Evolutionary conservation across 164 flowering plant genomes (phyloP), one percentile per base, ranked within the genome.

Genomic region (Berberis thunbergii): DNA sequence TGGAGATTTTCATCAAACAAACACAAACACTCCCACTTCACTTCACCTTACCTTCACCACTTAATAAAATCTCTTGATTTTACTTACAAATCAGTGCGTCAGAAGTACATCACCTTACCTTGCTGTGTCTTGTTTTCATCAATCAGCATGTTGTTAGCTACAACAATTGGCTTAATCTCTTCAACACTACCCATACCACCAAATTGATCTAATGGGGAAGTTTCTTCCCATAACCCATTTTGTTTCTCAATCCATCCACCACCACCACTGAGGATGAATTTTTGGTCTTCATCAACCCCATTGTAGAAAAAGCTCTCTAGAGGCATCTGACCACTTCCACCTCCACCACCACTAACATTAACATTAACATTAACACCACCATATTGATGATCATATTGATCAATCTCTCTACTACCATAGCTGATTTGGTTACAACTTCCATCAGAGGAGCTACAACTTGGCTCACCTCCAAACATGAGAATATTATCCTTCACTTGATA

Each of bases 381-480:
- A 64, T 65, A 45, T 5, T 63, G 45, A 41, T 67, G n/a, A n/a
- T n/a, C 62, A 71, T 49, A 41, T 5, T 74, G n/a, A n/a, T n/a
- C 65, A 8, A 43, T 50, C 45, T 56, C 64, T 7, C 56, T 62
- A 5, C 62, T 60, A 61, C n/a, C n/a, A n/a, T 59, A 70, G 64
- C 62, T 67, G 45, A 71, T 64, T 39, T 67, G 71, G 53, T 60
- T 65, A 55, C 70, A 41, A 44, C 78, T 70, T 49, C 81, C 77
- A 69, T 75, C 76, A 56, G 77, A 75, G 26, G 78, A 79, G 59
- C 71, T 74, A 59, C 76, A 73, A 70, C 79, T 76, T 46, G 70
- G 69, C 44, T 74, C 69, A 58, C 60, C 67, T 49, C 81, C 75
- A 73, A 73, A 70, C 69, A 69, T 71, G 64, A 68, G 59, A 57